Evolutionary conservation across 805 yeast species (phyloP).

Genomic region (Pichia membranifaciens): DNA sequence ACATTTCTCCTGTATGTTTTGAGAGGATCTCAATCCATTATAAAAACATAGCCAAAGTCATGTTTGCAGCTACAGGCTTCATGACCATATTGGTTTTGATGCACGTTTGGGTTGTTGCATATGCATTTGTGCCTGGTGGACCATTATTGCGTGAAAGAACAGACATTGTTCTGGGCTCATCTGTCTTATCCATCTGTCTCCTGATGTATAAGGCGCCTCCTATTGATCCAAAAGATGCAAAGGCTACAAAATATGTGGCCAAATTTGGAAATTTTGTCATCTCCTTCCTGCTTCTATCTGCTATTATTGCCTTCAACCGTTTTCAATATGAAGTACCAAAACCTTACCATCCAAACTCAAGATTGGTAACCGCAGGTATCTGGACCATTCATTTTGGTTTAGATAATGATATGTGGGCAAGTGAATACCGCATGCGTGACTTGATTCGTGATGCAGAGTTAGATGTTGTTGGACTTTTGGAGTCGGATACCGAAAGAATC

Average conservation of each 20-base stretch:
- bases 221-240: not conserved
- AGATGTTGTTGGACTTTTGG: slow-evolving; percentile 86
- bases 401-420: slow-evolving; percentile 97
- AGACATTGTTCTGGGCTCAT: slow-evolving; percentile 58
- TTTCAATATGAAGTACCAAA: slow-evolving; percentile 55
- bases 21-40: slow-evolving; percentile 36
- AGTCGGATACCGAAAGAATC: slow-evolving; percentile 88
- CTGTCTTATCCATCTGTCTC: slow-evolving; percentile 53
- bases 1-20: slow-evolving; percentile 56
- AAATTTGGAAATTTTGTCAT: slow-evolving; percentile 23
- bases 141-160: slow-evolving; percentile 82
- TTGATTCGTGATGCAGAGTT: slow-evolving; percentile 79
- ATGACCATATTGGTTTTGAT: slow-evolving; percentile 59
- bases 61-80: slow-evolving; percentile 43
- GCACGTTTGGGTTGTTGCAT: slow-evolving; percentile 96
- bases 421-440: slow-evolving; percentile 83
- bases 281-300: slow-evolving; percentile 39
- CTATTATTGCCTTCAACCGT: slow-evolving; percentile 50
- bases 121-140: slow-evolving; percentile 97
- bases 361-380: slow-evolving; percentile 85
- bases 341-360: slow-evolving; percentile 65
- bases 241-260: slow-evolving; percentile 5
- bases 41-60: slow-evolving; percentile 48
- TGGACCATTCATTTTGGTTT: slow-evolving; percentile 98
- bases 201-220: slow-evolving; percentile 29